Evolutionary conservation across 495 filamentous ascomycete species (phyloP).

Genomic region (Thermothielavioides terrestris): DNA sequence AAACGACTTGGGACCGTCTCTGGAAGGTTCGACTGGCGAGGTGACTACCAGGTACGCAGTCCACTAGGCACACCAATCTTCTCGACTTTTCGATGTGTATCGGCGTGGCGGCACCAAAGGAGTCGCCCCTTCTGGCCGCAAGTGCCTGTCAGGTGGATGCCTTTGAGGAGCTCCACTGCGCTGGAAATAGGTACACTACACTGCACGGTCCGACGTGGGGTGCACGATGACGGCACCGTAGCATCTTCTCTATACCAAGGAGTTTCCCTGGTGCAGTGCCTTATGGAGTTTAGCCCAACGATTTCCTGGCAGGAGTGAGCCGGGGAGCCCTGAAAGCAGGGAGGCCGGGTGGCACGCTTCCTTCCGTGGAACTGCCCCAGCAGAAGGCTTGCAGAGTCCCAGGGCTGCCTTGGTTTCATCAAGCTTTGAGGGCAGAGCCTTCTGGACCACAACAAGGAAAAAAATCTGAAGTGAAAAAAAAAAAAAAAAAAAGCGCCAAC

Average conservation of each 20-base stretch:
- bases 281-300: constrained; percentile 1
- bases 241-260: background rate
- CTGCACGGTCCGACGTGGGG: too few species aligned
- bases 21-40: too few species aligned
- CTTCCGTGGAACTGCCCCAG: background rate
- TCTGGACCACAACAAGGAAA: background rate
- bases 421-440: background rate
- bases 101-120: too few species aligned
- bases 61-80: too few species aligned
- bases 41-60: too few species aligned
- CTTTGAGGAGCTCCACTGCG: background rate
- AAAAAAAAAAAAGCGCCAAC: constrained; percentile 7
- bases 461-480: background rate
- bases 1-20: too few species aligned
- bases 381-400: background rate
- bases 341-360: too few species aligned
- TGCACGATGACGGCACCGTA: constrained; percentile 2
- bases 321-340: too few species aligned
- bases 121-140: too few species aligned
- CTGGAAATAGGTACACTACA: too few species aligned
- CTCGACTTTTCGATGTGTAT: too few species aligned
- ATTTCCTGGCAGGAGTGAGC: background rate
- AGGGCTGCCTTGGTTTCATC: constrained; percentile 1
- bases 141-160: too few species aligned
- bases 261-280: background rate